phyloP scores from a whole-genome alignment of 225 moss, liverwort and hornwort species.

The Asterella californica region DNA sequence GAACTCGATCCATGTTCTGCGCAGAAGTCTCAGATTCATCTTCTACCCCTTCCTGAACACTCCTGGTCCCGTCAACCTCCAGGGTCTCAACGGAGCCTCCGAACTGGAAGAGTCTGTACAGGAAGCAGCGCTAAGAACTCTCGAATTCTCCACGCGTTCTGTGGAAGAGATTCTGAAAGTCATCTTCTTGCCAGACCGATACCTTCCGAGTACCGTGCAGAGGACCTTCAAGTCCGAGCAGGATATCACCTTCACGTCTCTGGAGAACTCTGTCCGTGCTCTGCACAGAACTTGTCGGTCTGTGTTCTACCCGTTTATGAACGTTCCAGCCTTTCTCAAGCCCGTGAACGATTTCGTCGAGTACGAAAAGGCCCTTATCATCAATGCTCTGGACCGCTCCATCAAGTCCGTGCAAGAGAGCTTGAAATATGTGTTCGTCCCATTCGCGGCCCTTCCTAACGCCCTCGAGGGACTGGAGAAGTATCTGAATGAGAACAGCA shows the following conservation, averaged over 20 bases:
- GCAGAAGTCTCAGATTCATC: neutral
- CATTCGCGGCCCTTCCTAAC: neutral
- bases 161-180: neutral
- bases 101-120: neutral
- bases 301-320: neutral
- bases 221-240: neutral
- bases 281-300: neutral
- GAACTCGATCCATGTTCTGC: neutral
- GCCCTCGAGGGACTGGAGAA: neutral
- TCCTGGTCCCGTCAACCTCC: neutral
- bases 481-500: neutral
- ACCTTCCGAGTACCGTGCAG: neutral
- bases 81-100: neutral
- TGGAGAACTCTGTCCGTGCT: neutral
- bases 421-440: neutral
- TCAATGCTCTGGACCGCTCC: neutral
- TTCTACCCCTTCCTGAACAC: neutral
- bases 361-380: neutral
- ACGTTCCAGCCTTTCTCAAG: neutral
- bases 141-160: neutral
- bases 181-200: neutral
- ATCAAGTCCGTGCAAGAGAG: neutral
- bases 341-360: neutral
- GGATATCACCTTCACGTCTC: neutral
- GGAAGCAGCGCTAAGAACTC: neutral